Conservation (phyloP, 495 filamentous ascomycete species). For the Glutinoglossum americanum region DNA sequence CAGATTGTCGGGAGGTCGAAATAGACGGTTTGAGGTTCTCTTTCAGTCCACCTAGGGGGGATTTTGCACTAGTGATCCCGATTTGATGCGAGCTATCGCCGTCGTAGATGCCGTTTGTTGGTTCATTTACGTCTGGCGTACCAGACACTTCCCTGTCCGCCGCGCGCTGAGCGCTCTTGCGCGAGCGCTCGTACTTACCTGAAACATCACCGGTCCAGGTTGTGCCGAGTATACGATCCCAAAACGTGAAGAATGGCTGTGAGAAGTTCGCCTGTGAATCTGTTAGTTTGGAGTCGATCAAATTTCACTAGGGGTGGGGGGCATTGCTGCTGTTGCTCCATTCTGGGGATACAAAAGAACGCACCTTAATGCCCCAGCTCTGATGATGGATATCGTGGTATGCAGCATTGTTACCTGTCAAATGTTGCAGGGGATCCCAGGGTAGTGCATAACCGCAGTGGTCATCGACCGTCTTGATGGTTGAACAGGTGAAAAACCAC, state of each 20-base stretch:
- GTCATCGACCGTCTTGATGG: conserved; percentile 92
- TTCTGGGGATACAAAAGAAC: background rate
- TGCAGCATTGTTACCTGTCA: conserved; percentile 79
- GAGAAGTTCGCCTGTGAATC: conserved; percentile 32
- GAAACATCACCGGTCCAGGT: conserved; percentile 40
- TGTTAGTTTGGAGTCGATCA: background rate
- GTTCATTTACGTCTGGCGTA: background rate
- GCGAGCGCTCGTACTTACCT: conserved; percentile 22
- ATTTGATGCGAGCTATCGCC: background rate
- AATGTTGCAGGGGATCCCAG: conserved; percentile 78
- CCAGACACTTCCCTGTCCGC: background rate
- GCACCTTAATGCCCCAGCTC: conserved; percentile 89
- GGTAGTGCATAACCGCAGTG: conserved; percentile 92
- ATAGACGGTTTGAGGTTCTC: background rate
- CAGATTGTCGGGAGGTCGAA: conserved; percentile 10
- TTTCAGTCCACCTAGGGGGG: background rate
- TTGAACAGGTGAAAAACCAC: conserved; percentile 63
- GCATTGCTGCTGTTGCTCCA: too few relatives aligned
- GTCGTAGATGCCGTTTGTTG: background rate
- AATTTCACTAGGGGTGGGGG: background rate
- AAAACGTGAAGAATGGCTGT: conserved; percentile 75
- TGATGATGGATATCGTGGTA: conserved; percentile 98
- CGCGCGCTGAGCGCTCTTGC: background rate
- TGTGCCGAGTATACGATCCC: conserved; percentile 53
- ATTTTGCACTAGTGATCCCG: background rate